Base-by-base conservation (phyloP, 768 basidiomycete genomes). In the Lactarius psammicola region DNA sequence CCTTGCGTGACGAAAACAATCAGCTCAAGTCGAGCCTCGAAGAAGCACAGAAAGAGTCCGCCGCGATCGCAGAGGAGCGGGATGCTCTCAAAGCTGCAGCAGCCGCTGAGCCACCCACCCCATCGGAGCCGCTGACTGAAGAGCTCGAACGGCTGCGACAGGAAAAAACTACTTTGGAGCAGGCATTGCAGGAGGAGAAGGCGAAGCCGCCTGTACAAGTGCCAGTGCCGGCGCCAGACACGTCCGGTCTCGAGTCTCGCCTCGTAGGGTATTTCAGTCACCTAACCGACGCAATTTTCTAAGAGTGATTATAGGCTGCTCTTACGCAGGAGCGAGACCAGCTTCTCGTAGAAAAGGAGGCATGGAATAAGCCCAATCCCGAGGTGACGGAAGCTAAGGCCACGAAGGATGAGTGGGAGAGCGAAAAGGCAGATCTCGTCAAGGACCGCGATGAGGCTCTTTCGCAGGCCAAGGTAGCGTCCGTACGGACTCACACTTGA, bases 321-420 rank as follows among this genome's bases (percentile, higher is more conserved):
- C 74, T 91, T 31, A 79, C 75, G 61, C 79, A 81, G 53, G 86
- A 93, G 74, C 80, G 85, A 58, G 88, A 90, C 71, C 80, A 77
- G 58, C 75, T 92, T 18, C 76, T 87, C 34, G 80, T 79, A 0
- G 88, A 89, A 72, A 89, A 86, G 71, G 81, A 81, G 63, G 75
- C 75, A 26, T 81, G 73, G 81, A 70, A 71, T 61, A 62, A 72
- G 65, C 44, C 75, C 23, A n/a, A 0, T 9, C 36, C 76, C 2
- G 66, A 68, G 7, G 51, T 33, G 23, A 42, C 63, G 6, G 63
- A 71, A 23, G 70, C 68, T 1, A 71, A 72, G 4, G 70, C 70
- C 2, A 64, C 72, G 31, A 80, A 77, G 58, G 66, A 70, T 20
- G 74, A 75, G n/a, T 85, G 84, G 83, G 87, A 89, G 63, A 71